Conservation (phyloP, 2,329 filamentous ascomycete species). For the Pseudogymnoascus sp. region DNA sequence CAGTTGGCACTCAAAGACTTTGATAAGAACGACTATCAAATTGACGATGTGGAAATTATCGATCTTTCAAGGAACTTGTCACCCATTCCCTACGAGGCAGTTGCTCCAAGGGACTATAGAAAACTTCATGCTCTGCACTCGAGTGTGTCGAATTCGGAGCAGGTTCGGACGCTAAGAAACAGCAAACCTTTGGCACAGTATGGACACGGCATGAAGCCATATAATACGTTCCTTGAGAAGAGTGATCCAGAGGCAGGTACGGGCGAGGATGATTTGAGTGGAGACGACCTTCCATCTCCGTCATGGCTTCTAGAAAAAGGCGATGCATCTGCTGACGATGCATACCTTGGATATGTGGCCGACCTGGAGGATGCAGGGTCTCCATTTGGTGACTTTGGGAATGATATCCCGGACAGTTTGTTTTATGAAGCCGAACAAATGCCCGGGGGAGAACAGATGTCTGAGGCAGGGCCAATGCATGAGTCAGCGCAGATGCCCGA, state of each 20-base stretch:
- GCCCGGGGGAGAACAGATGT: conserved; percentile 11
- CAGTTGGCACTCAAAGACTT: not conserved
- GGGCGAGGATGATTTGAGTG: conserved; percentile 23
- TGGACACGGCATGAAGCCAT: conserved; percentile 18
- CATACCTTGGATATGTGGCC: conserved; percentile 7
- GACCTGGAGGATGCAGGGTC: conserved; percentile 6
- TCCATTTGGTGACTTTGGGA: conserved; percentile 21
- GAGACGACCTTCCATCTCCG: conserved; percentile 33
- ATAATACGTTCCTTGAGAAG: conserved; percentile 19
- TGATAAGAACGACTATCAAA: not conserved
- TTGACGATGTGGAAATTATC: conserved; percentile 22
- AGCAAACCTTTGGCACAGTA: conserved; percentile 24
- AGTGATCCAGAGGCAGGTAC: conserved; percentile 11
- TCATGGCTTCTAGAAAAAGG: conserved; percentile 24
- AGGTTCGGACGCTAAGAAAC: conserved; percentile 21
- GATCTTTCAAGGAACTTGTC: conserved; percentile 22
- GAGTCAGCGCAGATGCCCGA: conserved; percentile 13
- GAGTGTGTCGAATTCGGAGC: conserved; percentile 21
- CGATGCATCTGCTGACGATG: conserved; percentile 6
- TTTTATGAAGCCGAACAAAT: conserved; percentile 13
- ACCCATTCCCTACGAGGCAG: conserved; percentile 17
- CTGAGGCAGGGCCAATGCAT: conserved; percentile 5
- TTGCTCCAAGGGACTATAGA: conserved; percentile 22
- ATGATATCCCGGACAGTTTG: conserved; percentile 23
- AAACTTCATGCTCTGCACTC: conserved; percentile 28